Conservation (phyloP, 1,284 basidiomycete species). For the Boletus semigastroideus region DNA sequence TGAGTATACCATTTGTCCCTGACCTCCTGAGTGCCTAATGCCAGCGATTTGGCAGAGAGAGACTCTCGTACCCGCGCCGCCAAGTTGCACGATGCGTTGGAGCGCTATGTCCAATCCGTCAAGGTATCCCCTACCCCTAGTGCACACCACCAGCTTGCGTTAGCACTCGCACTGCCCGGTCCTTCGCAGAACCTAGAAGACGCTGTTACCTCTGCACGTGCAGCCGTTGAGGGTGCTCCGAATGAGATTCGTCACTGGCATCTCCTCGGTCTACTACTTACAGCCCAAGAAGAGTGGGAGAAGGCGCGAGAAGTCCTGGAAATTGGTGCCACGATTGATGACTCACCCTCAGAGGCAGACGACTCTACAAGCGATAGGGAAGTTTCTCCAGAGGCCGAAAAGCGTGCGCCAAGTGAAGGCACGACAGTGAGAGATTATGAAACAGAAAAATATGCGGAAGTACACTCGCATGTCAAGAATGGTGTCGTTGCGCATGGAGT, state of each 20-base stretch:
- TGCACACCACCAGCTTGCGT: conserved; percentile 77
- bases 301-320: conserved; percentile 81
- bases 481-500: neutral
- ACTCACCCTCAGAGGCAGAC: conserved; percentile 21
- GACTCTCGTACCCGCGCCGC: conserved; percentile 60
- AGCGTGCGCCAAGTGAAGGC: neutral
- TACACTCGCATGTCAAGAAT: neutral
- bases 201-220: conserved; percentile 69
- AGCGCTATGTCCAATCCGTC: conserved; percentile 56
- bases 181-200: conserved; percentile 64
- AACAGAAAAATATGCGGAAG: conserved; percentile 7
- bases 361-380: conserved; percentile 25
- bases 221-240: conserved; percentile 76
- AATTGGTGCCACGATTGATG: conserved; percentile 56
- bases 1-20: conserved; percentile 21
- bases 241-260: conserved; percentile 87
- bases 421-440: conserved; percentile 10
- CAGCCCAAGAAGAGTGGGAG: conserved; percentile 79
- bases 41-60: conserved; percentile 49
- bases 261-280: conserved; percentile 81
- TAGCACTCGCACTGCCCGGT: conserved; percentile 70
- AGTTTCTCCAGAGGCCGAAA: conserved; percentile 6
- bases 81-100: conserved; percentile 60
- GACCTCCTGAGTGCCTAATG: neutral
- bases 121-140: conserved; percentile 57